Evolutionary conservation across 768 basidiomycete species (phyloP), one percentile per base, ranked within the genome.

Genomic region (Mycena galericulata): DNA sequence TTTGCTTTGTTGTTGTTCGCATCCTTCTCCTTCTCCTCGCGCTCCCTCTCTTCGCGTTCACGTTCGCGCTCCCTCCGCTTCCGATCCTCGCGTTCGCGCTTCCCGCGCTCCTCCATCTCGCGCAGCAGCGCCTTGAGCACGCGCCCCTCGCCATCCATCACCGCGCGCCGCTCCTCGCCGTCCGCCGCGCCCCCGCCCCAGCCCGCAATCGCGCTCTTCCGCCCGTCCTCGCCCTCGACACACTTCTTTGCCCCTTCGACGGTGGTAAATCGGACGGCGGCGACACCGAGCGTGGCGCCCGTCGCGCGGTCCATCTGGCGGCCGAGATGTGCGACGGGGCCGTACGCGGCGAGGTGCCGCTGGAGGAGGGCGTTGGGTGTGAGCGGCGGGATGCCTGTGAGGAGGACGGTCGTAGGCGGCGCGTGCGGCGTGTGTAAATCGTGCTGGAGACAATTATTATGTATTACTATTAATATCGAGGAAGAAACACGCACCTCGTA

Each of bases 221-320:
- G 84, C 32, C 93, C 93, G 64, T 95, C 84, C 73, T 91, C 90
- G 55, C 82, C 85, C 65, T 85, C 85, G 26, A 92, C 84, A 66
- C 93, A 95, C 49, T 79, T 74, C 62, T 83, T 84, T 6, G 95
- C 96, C 47, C 93, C 90, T 18, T 90, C 89, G 67, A 90, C 88
- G 0, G 86, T 80, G 20, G 78, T 74, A 74, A 82, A 98, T 70
- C 87, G 88, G 69, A 98, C 86, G 75, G 88, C 89, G 45, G 95
- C 88, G 45, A 98, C 87, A 3, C 97, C 96, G 1, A 98, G 86
- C 2, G 91, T 88, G 54, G 88, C 90, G 4, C 96, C 96, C n/a
- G 90, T 94, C 56, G 86, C 84, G 63, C 86, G 85, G 79, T 97
- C 93, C 65, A 92, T 88, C 73, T 95, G 92, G 14, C 90, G 86